Conservation (phyloP, 345 rosid genomes). For the Physaria fendleri region DNA sequence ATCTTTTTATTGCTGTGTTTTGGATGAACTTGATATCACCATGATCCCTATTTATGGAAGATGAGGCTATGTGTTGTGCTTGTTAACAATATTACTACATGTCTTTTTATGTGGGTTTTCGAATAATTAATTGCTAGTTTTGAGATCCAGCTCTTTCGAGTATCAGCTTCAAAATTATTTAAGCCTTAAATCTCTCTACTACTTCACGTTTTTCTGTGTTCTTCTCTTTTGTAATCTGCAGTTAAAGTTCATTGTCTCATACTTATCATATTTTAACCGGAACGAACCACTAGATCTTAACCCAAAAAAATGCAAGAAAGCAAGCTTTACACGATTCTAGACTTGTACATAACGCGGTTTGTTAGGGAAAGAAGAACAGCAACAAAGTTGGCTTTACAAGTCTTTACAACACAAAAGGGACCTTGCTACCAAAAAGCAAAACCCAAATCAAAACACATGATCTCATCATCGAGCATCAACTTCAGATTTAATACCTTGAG, state of each 20-base stretch:
- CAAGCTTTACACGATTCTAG: not conserved
- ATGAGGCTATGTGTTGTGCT: not conserved
- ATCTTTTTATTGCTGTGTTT: not conserved
- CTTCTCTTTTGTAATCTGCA: not conserved
- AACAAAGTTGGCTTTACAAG: conserved; percentile 15
- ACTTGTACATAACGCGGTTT: not conserved
- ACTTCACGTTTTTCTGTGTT: too few species aligned
- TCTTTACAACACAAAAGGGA: not conserved
- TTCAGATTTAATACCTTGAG: not conserved
- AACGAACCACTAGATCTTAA: not conserved
- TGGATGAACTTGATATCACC: not conserved
- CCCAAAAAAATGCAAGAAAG: not conserved
- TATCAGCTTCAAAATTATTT: not conserved
- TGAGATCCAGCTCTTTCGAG: not conserved
- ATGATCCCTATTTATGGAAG: not conserved
- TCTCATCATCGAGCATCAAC: conserved; percentile 5
- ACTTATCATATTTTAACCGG: not conserved
- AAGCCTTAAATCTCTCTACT: too few species aligned
- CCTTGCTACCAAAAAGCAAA: not conserved
- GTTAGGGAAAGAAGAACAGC: not conserved
- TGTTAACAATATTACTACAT: not conserved
- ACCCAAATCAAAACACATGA: not conserved
- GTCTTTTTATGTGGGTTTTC: not conserved
- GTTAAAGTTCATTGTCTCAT: not conserved
- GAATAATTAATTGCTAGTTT: not conserved